Evolutionary conservation across 495 filamentous ascomycete genomes (phyloP).

Genomic region (Astrothelium subdiscretum): DNA sequence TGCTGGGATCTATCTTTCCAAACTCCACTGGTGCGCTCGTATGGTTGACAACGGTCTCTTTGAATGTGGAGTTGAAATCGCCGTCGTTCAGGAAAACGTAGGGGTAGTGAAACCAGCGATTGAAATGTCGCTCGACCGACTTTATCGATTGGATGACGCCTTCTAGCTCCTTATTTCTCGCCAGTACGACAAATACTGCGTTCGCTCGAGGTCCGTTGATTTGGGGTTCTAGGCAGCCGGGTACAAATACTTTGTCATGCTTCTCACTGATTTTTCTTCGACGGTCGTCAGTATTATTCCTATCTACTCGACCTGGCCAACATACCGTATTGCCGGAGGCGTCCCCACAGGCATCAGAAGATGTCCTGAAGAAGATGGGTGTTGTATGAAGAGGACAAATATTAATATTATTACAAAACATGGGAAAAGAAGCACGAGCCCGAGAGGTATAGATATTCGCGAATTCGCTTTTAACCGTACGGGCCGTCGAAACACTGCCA

Average conservation of each 20-base stretch:
- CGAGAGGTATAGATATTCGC: constrained; percentile 84
- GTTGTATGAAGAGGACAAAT: constrained; percentile 76
- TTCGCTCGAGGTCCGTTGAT: constrained; percentile 63
- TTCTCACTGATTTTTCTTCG: constrained; percentile 91
- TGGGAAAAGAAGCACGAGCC: constrained; percentile 86
- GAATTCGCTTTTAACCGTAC: constrained; percentile 91
- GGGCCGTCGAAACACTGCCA: constrained; percentile 79
- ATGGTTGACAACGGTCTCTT: constrained; percentile 77
- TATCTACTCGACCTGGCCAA: constrained; percentile 7
- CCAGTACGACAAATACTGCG: constrained; percentile 90
- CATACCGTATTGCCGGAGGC: constrained; percentile 84
- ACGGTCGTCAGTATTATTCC: constrained; percentile 7
- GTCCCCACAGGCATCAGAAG: constrained; percentile 83
- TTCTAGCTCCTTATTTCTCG: constrained; percentile 90
- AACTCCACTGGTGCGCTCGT: constrained; percentile 80
- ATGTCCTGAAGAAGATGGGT: constrained; percentile 69
- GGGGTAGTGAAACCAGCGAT: constrained; percentile 96
- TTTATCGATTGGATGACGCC: constrained; percentile 94
- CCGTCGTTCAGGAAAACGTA: constrained; percentile 99
- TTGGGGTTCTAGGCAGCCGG: constrained; percentile 65
- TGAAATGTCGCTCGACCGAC: constrained; percentile 98
- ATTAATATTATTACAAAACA: constrained; percentile 85
- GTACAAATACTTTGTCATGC: constrained; percentile 90
- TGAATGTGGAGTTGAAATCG: constrained; percentile 90
- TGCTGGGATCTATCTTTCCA: constrained; percentile 77